A percentile compares a stretch with the other conserved stretches of the same genome.
Conservation (phyloP, 257 asterid species). For the Nicotiana benthamiana region DNA sequence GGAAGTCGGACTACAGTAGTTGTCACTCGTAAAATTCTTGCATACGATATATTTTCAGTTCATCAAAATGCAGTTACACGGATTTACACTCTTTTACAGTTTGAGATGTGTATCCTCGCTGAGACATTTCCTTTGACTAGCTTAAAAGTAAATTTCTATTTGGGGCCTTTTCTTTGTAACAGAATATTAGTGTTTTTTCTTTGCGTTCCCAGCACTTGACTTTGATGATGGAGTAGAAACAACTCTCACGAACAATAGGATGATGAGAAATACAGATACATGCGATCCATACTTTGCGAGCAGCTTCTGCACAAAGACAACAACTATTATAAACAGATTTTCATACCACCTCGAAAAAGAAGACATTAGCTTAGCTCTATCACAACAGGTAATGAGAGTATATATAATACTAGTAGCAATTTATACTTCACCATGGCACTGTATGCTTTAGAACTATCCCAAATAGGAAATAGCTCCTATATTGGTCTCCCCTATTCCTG, state of each 20-base stretch:
- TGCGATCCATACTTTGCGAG: conserved; percentile 42
- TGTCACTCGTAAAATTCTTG: not conserved
- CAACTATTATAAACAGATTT: not conserved
- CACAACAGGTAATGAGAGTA: not conserved
- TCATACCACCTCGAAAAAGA: not conserved
- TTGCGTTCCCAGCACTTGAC: conserved; percentile 1
- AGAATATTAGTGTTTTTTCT: conserved; percentile 10
- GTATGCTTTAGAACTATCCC: not conserved
- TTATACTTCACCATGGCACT: not conserved
- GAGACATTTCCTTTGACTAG: not conserved
- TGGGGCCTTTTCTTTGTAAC: not conserved
- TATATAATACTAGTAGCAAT: not conserved
- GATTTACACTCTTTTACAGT: not conserved
- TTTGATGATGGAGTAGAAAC: conserved; percentile 25
- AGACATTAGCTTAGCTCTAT: not conserved
- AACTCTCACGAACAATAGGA: conserved; percentile 28
- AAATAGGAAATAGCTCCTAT: not conserved
- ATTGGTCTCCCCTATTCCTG: not conserved
- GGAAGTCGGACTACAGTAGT: not conserved
- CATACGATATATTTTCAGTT: not conserved
- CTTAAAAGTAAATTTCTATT: not conserved
- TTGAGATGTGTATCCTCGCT: not conserved
- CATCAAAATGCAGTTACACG: not conserved
- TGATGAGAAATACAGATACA: conserved; percentile 32
- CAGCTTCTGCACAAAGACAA: conserved; percentile 37